Base-by-base conservation (phyloP, 202 grass and related monocot species). In the Brachypodium distachyon region DNA sequence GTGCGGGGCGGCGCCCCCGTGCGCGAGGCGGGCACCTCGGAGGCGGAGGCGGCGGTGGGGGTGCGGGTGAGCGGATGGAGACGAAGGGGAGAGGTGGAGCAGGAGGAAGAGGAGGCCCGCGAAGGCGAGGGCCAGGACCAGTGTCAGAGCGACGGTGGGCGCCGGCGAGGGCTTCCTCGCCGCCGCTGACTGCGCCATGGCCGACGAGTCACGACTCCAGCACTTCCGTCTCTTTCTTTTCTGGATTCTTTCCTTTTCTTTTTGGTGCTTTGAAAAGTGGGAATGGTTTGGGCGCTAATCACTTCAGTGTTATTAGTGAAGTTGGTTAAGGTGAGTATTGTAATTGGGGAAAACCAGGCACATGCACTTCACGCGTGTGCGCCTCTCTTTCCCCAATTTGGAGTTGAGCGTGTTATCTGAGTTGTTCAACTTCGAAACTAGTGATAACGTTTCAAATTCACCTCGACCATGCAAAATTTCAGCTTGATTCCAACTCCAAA, bases 1-100 rank as follows among this genome's bases (percentile, higher is more conserved):
- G 58, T 32, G 63, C 48, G 67, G n/a, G 51, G 28, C 21, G 63
- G 26, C 48, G 62, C 61, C 48, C 3, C 61, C 48, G 36, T 32
- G 2, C 36, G 61, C 46, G 49, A 77, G 43, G 68, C 43, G 74
- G 9, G 65, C 62, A 29, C 77, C 69, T 28, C 87, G 91, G 32
- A 89, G 77, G 69, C 93, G 93, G 73, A 98, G 95, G 6, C 95
- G 90, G 90, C 90, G 92, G 59, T 89, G 81, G 0, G 87, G 80
- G 14, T 79, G 87, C 31, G 48, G 64, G 36, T 72, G 87, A 7
- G 48, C 69, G 48, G 87, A 73, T 9, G 85, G 61, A 26, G 74
- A 83, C 25, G 88, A 82, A 19, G 90, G 86, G 40, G 93, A 74
- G 27, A 96, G 86, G 83, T 53, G 48, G 77, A 88, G 36, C 23